Conservation (phyloP, 2,329 filamentous ascomycete genomes). For the Trematosphaeria pertusa region DNA sequence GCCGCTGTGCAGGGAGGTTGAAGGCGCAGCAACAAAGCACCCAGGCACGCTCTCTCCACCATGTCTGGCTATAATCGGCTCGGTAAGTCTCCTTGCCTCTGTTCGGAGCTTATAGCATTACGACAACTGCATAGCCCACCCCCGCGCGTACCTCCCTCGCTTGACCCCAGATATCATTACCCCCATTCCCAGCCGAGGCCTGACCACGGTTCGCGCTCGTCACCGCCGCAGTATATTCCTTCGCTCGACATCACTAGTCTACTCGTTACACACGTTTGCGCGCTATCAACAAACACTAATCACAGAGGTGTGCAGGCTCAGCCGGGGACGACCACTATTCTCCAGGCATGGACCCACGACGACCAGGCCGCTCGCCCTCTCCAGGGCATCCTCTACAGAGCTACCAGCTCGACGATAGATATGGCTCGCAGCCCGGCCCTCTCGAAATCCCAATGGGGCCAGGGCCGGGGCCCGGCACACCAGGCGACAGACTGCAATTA, state of each 20-base stretch:
- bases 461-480: conserved; percentile 59
- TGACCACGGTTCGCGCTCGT: conserved; percentile 3
- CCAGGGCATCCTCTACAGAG: conserved; percentile 76
- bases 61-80: conserved; percentile 48
- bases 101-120: conserved; percentile 9
- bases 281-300: conserved; percentile 18
- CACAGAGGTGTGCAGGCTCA: conserved; percentile 26
- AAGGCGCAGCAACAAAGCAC: conserved; percentile 31
- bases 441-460: conserved; percentile 74
- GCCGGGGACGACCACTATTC: conserved; percentile 38
- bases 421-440: conserved; percentile 60
- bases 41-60: conserved; percentile 10
- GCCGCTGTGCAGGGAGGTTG: conserved; percentile 16
- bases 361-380: conserved; percentile 68
- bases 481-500: conserved; percentile 78
- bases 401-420: conserved; percentile 85
- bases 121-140: conserved; percentile 13
- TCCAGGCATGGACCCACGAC: conserved; percentile 60
- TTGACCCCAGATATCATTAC: conserved; percentile 4
- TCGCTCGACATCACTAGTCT: conserved; percentile 6
- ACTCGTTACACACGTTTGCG: conserved; percentile 20
- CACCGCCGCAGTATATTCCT: conserved; percentile 4
- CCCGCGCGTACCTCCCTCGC: conserved; percentile 12
- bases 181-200: not conserved
- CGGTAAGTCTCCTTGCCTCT: conserved; percentile 35